Evolutionary conservation across 257 asterid species (phyloP).

Genomic region (Nicotiana tomentosiformis): DNA sequence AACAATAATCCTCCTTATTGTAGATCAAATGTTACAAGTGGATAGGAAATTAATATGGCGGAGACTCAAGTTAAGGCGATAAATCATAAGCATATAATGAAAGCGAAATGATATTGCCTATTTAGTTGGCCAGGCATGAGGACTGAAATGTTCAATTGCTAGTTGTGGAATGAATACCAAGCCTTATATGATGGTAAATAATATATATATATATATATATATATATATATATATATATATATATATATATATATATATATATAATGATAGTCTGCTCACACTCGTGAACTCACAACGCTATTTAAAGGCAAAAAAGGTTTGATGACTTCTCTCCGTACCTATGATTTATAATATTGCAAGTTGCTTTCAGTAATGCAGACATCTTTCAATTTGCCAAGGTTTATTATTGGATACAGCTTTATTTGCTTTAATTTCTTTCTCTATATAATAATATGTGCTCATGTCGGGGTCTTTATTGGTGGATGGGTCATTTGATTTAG

Average conservation of each 20-base stretch:
- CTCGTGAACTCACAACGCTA: background rate
- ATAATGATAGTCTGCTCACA: background rate
- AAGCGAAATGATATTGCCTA: background rate
- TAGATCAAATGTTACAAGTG: too few relatives aligned
- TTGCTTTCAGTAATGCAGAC: slow-evolving; percentile 1
- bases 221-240: background rate
- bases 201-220: background rate
- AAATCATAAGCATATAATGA: background rate
- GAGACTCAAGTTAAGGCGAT: background rate
- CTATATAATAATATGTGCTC: background rate
- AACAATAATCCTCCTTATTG: too few relatives aligned
- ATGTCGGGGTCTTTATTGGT: background rate
- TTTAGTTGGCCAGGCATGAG: background rate
- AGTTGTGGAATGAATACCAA: background rate
- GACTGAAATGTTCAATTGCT: background rate
- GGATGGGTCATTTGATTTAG: background rate
- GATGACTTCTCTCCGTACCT: background rate
- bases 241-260: too few relatives aligned
- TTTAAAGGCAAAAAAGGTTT: background rate
- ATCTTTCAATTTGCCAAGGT: background rate
- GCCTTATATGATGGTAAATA: background rate
- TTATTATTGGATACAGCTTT: background rate
- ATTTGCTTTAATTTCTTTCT: background rate
- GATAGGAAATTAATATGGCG: background rate
- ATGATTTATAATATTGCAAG: background rate